Evolutionary conservation across 306 rosid genomes (phyloP), one percentile per base, ranked within the genome.

Genomic region (Aeschynomene evenia): DNA sequence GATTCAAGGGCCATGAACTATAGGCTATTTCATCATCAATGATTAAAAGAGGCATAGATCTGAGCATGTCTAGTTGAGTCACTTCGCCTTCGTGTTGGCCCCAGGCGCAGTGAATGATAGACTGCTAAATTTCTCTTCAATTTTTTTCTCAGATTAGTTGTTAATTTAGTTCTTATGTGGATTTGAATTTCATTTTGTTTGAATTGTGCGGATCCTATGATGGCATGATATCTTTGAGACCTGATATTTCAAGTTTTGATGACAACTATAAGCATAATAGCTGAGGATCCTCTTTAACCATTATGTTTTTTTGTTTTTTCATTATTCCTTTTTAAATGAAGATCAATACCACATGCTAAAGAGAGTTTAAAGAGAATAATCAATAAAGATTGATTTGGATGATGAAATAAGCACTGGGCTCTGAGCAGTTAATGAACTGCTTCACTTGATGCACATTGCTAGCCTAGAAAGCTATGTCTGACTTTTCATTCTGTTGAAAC

Each of bases 191-290:
- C 0, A 0, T 13, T n/a, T 14, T 45, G 0, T 63, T 7, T 13
- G n/a, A 51, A 1, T n/a, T 8, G 6, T 21, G 12, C 54, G 79
- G 84, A 55, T 89, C 91, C 97, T 16, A 70, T 95, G 97, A 95
- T 95, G 99, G 96, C 90, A 89, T 91, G 88, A 3, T 71, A 95
- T 95, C 99, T 95, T 95, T 89, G 99, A 95, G 99, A 95, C 91
- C 99, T 95, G 97, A 95, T 83, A 63, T 23, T 80, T 66, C 33
- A 64, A 46, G n/a, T n/a, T 72, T 84, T 83, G 99, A 91, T 89
- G 99, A 89, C 68, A 89, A 29, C 88, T 60, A 81, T 29, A 95
- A 95, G 99, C 99, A 85, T 84, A 18, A 10, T 64, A 2, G 40
- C 99, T 95, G 99, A 95, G 99, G 91, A 87, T 60, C 80, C 72